phyloP scores from a whole-genome alignment of 176 grass and related monocot genomes.

The Oryza nivara region DNA sequence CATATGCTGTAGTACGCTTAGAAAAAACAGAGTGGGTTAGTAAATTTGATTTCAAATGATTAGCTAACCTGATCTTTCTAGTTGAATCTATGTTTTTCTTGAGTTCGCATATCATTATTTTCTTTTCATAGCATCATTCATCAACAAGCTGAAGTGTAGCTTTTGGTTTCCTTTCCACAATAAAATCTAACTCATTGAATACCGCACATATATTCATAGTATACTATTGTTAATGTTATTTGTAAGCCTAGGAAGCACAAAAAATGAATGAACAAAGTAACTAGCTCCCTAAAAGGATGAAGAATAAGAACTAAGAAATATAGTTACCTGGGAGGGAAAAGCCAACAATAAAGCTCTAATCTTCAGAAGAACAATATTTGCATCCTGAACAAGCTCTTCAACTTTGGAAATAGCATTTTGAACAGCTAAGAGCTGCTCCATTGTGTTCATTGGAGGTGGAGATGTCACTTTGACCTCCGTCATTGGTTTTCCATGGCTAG shows the following conservation, averaged over 20 bases:
- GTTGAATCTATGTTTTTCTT: background rate
- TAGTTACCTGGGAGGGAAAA: slow-evolving; percentile 78
- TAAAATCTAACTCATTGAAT: slow-evolving; percentile 23
- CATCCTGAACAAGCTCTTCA: slow-evolving; percentile 90
- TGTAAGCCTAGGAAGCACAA: background rate
- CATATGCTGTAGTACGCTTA: background rate
- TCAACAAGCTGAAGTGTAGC: background rate
- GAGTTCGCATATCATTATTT: slow-evolving; percentile 15
- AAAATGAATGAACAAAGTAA: slow-evolving; percentile 5
- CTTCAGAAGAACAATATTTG: slow-evolving; percentile 93
- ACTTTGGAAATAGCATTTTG: slow-evolving; percentile 96
- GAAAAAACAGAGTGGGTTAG: background rate
- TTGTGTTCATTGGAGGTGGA: slow-evolving; percentile 83
- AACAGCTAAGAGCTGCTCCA: slow-evolving; percentile 97
- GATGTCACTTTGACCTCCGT: slow-evolving; percentile 74
- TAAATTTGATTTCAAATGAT: background rate
- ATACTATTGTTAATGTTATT: slow-evolving; percentile 20
- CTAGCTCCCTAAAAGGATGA: slow-evolving; percentile 21
- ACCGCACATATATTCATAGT: slow-evolving; percentile 15
- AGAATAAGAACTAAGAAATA: slow-evolving; percentile 12
- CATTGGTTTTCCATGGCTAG: slow-evolving; percentile 74
- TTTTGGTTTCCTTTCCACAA: slow-evolving; percentile 10
- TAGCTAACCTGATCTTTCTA: background rate
- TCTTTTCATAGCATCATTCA: background rate
- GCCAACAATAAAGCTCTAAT: slow-evolving; percentile 79